These are phyloP conservation scores for Schizonepeta tenuifolia DNA, from an alignment of 257 asterid species.

Conservation along the genomic window DNA sequence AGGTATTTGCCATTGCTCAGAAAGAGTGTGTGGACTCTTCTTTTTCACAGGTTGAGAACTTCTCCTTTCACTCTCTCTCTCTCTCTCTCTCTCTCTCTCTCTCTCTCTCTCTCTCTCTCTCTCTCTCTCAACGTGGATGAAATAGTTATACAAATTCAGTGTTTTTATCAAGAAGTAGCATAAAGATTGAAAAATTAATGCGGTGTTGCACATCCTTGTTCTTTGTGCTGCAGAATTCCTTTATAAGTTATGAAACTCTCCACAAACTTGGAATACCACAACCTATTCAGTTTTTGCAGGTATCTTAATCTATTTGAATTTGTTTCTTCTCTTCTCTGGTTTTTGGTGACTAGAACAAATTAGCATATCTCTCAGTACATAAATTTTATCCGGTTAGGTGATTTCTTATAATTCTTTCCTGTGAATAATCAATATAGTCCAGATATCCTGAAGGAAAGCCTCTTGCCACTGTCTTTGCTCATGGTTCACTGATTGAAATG, in stretches of 20 bases:
- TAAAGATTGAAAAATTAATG: conserved; percentile 13
- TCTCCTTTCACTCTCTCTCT: not conserved
- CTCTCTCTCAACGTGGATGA: conserved; percentile 9
- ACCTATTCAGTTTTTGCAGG: conserved; percentile 90
- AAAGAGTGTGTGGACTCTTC: conserved; percentile 86
- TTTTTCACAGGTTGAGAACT: conserved; percentile 79
- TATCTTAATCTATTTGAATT: conserved; percentile 40
- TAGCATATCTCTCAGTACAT: not conserved
- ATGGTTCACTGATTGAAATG: conserved; percentile 84
- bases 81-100: not conserved
- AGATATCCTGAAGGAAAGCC: conserved; percentile 94
- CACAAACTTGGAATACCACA: conserved; percentile 94
- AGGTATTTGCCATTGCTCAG: conserved; percentile 95
- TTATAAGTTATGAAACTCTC: conserved; percentile 76
- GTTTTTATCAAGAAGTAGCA: conserved; percentile 22
- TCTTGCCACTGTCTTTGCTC: conserved; percentile 73
- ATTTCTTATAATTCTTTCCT: conserved; percentile 34
- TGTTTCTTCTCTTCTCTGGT: conserved; percentile 6
- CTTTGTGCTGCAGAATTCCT: conserved; percentile 67
- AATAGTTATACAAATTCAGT: not conserved
- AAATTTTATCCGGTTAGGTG: conserved; percentile 14
- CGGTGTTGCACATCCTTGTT: conserved; percentile 21
- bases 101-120: too few species aligned
- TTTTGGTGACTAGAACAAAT: conserved; percentile 22
- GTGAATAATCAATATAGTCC: conserved; percentile 57